phyloP scores from a whole-genome alignment of 345 rosid genomes.

The Aegle marmelos region DNA sequence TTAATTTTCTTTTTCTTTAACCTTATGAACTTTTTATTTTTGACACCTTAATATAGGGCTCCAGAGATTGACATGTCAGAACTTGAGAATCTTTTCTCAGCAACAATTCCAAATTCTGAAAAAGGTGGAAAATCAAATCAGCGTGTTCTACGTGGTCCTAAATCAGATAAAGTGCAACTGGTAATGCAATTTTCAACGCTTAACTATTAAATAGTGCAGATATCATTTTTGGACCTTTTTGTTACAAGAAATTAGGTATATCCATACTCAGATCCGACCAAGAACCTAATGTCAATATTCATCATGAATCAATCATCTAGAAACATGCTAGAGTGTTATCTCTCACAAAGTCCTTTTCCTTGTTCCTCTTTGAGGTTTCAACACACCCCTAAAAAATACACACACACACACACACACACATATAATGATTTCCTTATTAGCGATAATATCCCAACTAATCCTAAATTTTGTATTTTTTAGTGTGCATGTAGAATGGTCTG shows the following conservation, averaged over 20 bases:
- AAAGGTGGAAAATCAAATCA: conserved; percentile 39
- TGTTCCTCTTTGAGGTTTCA: neutral
- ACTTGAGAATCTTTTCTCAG: conserved; percentile 88
- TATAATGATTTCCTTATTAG: neutral
- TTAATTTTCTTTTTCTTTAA: conserved; percentile 8
- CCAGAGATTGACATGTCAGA: conserved; percentile 95
- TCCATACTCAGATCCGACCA: neutral
- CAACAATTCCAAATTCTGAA: conserved; percentile 56
- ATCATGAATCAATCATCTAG: neutral
- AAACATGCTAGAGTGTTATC: neutral
- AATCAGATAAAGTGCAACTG: conserved; percentile 90
- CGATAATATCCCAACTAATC: too few relatives aligned
- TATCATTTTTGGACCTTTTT: neutral
- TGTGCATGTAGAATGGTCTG: neutral
- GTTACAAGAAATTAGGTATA: neutral
- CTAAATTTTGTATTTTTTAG: too few relatives aligned
- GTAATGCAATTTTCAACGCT: conserved; percentile 34
- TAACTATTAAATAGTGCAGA: neutral
- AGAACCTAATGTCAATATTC: neutral
- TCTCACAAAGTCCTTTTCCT: neutral
- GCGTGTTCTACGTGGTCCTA: conserved; percentile 47
- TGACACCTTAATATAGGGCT: conserved; percentile 47
- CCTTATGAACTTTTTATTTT: conserved; percentile 11
- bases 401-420: too few relatives aligned
- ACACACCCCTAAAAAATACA: too few relatives aligned